Conservation (phyloP, 495 filamentous ascomycete species). For the Recurvomyces mirabilis region DNA sequence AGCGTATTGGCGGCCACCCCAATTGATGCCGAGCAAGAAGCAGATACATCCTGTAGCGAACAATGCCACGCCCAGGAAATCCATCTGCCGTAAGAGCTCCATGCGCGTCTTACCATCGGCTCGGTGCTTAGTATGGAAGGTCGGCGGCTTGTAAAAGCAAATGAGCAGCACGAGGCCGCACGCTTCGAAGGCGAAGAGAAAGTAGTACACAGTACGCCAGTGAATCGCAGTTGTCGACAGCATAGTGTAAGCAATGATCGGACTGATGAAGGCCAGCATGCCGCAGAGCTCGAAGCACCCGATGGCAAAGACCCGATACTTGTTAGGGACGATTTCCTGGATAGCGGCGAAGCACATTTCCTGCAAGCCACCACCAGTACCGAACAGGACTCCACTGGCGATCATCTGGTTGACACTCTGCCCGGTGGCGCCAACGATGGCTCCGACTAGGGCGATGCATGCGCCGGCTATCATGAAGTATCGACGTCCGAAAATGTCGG, state of each 20-base stretch:
- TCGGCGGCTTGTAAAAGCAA: constrained; percentile 10
- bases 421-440: constrained; percentile 16
- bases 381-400: constrained; percentile 11
- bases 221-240: neutral
- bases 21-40: constrained; percentile 12
- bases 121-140: constrained; percentile 12
- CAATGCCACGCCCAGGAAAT: constrained; percentile 6
- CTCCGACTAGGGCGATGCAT: constrained; percentile 1
- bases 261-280: constrained; percentile 1
- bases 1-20: constrained; percentile 7
- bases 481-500: constrained; percentile 10
- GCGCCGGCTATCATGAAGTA: constrained; percentile 6
- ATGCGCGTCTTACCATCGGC: constrained; percentile 1
- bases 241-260: constrained; percentile 7
- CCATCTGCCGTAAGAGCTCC: constrained; percentile 5
- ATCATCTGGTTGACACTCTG: constrained; percentile 18
- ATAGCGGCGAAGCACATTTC: constrained; percentile 9
- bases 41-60: constrained; percentile 6
- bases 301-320: constrained; percentile 5
- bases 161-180: constrained; percentile 1
- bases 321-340: constrained; percentile 17
- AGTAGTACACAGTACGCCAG: constrained; percentile 11
- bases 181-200: constrained; percentile 3
- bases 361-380: constrained; percentile 12
- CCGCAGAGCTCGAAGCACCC: constrained; percentile 7